Evolutionary conservation across 208 protist species (phyloP).

Genomic region (Acanthamoeba polyphaga): DNA sequence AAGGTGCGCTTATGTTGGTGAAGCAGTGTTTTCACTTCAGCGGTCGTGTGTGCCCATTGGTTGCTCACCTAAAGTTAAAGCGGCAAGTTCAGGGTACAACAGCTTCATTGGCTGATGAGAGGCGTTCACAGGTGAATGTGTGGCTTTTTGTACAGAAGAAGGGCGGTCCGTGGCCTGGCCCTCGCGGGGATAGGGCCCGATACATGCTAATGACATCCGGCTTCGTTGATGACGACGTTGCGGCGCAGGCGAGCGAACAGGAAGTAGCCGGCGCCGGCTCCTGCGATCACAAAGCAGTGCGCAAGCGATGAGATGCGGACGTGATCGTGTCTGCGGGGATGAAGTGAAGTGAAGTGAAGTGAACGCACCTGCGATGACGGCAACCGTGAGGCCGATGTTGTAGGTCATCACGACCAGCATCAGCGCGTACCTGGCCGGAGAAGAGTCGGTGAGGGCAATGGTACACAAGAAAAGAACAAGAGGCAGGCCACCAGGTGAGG

Average conservation of each 20-base stretch:
- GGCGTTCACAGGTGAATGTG: no score
- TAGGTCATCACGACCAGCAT: conserved; percentile 72
- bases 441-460: not conserved
- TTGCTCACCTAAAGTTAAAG: not conserved
- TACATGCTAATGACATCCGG: conserved; percentile 20
- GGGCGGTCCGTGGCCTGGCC: not conserved
- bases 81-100: not conserved
- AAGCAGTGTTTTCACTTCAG: not conserved
- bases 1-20: not conserved
- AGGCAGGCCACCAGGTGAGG: not conserved
- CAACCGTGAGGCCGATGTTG: conserved; percentile 37
- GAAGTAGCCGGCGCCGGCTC: conserved; percentile 55
- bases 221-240: conserved; percentile 39
- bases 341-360: not conserved
- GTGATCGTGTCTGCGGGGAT: no score
- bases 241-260: conserved; percentile 37
- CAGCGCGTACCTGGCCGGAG: not conserved
- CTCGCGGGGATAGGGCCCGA: no score
- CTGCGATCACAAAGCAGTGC: not conserved
- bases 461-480: not conserved
- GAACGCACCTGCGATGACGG: not conserved
- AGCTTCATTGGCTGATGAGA: no score
- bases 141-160: not conserved
- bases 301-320: no score
- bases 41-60: not conserved